Evolutionary conservation across 2,329 filamentous ascomycete genomes (phyloP), one percentile per base, ranked within the genome.

Genomic region (Pseudonectria buxi): DNA sequence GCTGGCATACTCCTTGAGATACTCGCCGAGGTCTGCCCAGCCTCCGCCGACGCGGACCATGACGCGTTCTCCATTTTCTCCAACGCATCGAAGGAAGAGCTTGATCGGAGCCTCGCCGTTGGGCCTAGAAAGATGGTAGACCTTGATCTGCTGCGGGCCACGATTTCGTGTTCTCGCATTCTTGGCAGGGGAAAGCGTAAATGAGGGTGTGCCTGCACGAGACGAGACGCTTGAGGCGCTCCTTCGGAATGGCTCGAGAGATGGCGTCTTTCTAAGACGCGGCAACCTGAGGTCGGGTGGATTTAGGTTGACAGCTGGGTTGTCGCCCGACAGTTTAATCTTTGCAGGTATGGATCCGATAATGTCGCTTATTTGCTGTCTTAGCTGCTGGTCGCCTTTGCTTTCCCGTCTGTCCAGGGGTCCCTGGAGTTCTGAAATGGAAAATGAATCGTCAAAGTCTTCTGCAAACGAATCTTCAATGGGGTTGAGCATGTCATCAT

Each of bases 31-130:
- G 59, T 98, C 92, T 11, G 89, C 88, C 92, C 92, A 98, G n/a
- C 92, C 92, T 40, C 92, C 92, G 10, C 92, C 92, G 10, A 98
- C 90, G 25, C 92, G 84, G 7, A 98, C 92, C 92, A 98, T 96
- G 42, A 96, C 88, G 33, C 92, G 80, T 60, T 96, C 88, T 12
- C 86, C 86, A 37, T 79, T 74, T 58, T 95, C 88, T 32, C 92
- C 92, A 3, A 98, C 89, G 2, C 88, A 81, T 12, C 92, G 83
- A 34, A 98, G 89, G 53, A 94, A 94, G 5, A 98, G 76, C 62
- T 95, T 96, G 55, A 95, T 89, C 1, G 92, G 92, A 10, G 86
- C 78, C 45, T 92, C 82, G 37, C 86, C 86, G 25, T 83, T 87
- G 13, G 83, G 81, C 31, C 88, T 79, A 11, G 86, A 87, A 26